Evolutionary conservation across 768 basidiomycete species (phyloP).

Genomic region (Panellus pusillus): DNA sequence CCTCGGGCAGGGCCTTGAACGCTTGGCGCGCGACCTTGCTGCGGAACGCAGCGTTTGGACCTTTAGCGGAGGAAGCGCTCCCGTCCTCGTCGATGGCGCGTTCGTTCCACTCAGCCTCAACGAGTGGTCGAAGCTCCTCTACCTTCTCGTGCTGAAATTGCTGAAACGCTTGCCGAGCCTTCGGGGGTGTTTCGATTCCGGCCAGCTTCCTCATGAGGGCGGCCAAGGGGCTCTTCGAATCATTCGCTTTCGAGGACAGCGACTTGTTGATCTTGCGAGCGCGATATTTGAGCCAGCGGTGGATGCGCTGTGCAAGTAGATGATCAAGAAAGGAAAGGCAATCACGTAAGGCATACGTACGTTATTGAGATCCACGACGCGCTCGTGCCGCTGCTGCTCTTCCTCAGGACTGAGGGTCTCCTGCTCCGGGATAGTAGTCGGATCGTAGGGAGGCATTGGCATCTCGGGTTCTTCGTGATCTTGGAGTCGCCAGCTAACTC

Average conservation of each 20-base stretch:
- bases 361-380: neutral
- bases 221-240: neutral
- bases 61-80: too few relatives aligned
- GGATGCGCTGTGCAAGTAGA: neutral
- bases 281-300: conserved; percentile 1
- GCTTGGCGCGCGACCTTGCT: neutral
- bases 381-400: neutral
- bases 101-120: neutral
- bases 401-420: neutral
- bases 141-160: neutral
- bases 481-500: neutral
- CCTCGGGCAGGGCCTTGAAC: neutral
- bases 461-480: neutral
- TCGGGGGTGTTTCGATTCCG: neutral
- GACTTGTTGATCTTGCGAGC: too few relatives aligned
- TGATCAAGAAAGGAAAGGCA: neutral
- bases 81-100: neutral
- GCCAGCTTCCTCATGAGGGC: neutral
- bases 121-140: neutral
- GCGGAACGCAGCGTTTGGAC: neutral
- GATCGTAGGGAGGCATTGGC: neutral
- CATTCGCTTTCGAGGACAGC: too few relatives aligned
- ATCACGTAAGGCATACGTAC: neutral
- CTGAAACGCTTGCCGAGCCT: neutral
- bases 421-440: neutral